These are phyloP conservation scores for Lindgomyces ingoldianus DNA, from an alignment of 495 filamentous ascomycete species.

Conservation along the genomic window DNA sequence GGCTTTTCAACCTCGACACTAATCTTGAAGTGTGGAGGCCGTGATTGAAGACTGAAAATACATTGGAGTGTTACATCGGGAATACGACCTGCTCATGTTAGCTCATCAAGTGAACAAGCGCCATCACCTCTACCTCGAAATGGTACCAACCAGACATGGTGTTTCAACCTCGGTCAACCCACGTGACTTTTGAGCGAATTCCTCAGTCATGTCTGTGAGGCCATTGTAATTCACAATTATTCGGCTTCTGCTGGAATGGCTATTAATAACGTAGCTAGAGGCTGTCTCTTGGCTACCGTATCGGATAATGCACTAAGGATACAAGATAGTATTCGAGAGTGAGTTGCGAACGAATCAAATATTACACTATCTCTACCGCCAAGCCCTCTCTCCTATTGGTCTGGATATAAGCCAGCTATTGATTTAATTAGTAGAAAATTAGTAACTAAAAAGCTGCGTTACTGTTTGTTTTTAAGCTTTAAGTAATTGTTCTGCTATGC, in stretches of 20 bases:
- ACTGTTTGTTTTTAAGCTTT: no score
- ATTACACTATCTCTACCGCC: no score
- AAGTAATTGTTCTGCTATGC: no score
- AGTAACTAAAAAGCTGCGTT: no score
- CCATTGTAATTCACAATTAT: conserved; percentile 72
- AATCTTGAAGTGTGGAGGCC: conserved; percentile 52
- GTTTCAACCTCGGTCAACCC: conserved; percentile 37
- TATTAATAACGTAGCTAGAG: conserved; percentile 72
- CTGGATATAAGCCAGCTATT: no score
- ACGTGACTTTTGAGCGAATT: conserved; percentile 53
- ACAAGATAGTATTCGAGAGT: conserved; percentile 53
- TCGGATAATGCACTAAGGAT: conserved; percentile 59
- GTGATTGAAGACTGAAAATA: conserved; percentile 56
- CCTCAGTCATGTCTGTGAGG: conserved; percentile 65
- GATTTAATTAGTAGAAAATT: no score
- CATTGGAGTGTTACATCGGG: conserved; percentile 64
- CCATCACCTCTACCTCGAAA: conserved; percentile 61
- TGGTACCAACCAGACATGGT: conserved; percentile 61
- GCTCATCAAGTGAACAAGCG: neutral
- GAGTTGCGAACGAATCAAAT: conserved; percentile 48
- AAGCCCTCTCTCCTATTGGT: no score
- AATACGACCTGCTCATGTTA: conserved; percentile 57
- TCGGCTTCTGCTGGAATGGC: conserved; percentile 57
- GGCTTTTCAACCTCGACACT: conserved; percentile 76
- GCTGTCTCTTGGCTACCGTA: conserved; percentile 58